These are phyloP conservation scores for Diaporthe longicolla DNA, from an alignment of 2,329 filamentous ascomycete species.

Conservation along the genomic window DNA sequence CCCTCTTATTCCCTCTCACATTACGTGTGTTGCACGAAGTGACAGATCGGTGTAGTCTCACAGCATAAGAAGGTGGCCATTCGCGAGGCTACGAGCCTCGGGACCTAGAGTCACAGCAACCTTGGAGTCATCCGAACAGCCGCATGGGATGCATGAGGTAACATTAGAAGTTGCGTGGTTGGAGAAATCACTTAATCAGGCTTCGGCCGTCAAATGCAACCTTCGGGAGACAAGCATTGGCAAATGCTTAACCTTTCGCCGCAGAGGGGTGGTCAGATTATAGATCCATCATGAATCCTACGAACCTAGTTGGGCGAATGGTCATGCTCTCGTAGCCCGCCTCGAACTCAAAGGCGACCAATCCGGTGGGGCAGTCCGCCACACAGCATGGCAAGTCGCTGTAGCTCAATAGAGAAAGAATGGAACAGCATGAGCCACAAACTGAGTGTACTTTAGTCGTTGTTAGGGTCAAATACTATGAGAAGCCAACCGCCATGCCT, in stretches of 20 bases:
- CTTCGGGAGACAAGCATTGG: constrained; percentile 13
- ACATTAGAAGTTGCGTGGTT: background rate
- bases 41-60: constrained; percentile 6
- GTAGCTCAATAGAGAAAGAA: background rate
- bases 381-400: background rate
- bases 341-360: constrained; percentile 4
- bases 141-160: background rate
- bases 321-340: background rate
- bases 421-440: background rate
- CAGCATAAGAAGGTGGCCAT: background rate
- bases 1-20: background rate
- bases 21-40: background rate
- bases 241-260: background rate
- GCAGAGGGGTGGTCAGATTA: constrained; percentile 18
- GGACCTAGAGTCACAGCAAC: background rate
- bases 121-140: constrained; percentile 2
- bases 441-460: background rate
- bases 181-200: background rate
- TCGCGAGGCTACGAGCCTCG: background rate
- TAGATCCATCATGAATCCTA: background rate
- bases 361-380: constrained; percentile 23
- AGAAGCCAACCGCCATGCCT: background rate
- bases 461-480: too few relatives aligned
- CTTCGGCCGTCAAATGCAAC: background rate
- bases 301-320: constrained; percentile 12